These are phyloP conservation scores for Dendrobium huoshanense DNA, from an alignment of 106 monocot genomes.

Conservation along the genomic window DNA sequence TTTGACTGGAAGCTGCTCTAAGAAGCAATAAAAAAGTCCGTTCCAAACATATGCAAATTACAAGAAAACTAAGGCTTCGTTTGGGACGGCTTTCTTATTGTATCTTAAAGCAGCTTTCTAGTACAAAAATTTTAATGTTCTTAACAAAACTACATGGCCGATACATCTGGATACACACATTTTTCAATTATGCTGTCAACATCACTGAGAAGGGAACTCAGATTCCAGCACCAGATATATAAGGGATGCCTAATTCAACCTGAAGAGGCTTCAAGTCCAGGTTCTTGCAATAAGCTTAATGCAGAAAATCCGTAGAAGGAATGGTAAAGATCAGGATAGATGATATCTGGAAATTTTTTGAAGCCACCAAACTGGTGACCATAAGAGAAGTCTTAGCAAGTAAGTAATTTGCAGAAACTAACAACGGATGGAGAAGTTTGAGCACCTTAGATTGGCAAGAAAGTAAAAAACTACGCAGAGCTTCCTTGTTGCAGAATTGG, in stretches of 20 bases:
- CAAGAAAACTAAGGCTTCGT: too few species aligned
- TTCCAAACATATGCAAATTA: too few species aligned
- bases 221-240: not conserved
- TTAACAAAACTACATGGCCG: too few species aligned
- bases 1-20: too few species aligned
- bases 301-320: slow-evolving; percentile 83
- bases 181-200: too few species aligned
- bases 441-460: slow-evolving; percentile 79
- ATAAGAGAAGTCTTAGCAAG: not conserved
- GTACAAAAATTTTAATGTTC: too few species aligned
- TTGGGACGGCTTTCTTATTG: too few species aligned
- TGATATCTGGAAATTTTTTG: slow-evolving; percentile 49
- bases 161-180: too few species aligned
- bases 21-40: too few species aligned
- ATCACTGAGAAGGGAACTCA: not conserved
- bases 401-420: not conserved
- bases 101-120: too few species aligned
- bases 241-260: slow-evolving; percentile 57
- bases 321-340: slow-evolving; percentile 80
- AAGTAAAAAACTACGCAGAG: slow-evolving; percentile 60
- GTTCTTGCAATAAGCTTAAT: slow-evolving; percentile 73
- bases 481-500: slow-evolving; percentile 39
- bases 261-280: slow-evolving; percentile 48
- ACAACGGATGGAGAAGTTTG: not conserved
- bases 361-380: slow-evolving; percentile 72